Base-by-base conservation (phyloP, 2,329 filamentous ascomycete species). In the Zasmidium angulare region DNA sequence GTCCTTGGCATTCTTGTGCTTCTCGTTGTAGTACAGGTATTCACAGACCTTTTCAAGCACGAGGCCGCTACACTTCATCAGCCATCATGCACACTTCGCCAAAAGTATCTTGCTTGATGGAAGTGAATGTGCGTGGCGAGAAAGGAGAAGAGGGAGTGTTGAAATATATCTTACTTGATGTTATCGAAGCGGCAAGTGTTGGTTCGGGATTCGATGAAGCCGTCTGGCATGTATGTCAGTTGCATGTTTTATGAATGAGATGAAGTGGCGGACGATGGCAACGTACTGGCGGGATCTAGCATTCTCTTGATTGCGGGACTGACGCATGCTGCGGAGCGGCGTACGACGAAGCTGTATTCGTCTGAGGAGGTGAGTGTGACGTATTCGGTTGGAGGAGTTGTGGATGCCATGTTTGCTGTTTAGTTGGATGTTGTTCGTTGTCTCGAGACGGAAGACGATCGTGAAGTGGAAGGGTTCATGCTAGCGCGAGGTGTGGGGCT, bases 11-110 rank as follows among this genome's bases (percentile, higher is more conserved):
- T 91, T 83, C 53, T 83, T 82, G 75, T 90, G 83, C 69, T 87
- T 88, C 75, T 91, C 87, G 79, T 89, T 89, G 78, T 92, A 93
- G 72, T 91, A 89, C 63, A 92, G 87, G 76, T 93, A 93, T 76
- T 93, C 89, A 74, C 87, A 89, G 29, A 93, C 86, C 72, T 91
- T 91, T 73, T 93, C 89, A 2, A 93, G 84, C 4, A 92, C 84
- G 55, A 88, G 79, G 64, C 86, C 88, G 75, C 89, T 92, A 72
- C 43, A 40, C n/a, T n/a, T n/a, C n/a, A n/a, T n/a, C n/a, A n/a
- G n/a, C n/a, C n/a, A n/a, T n/a, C n/a, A n/a, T n/a, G 20, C 36
- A 11, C 19, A 20, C 23, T 14, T 66, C 55, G 58, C 31, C 22
- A 61, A 19, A 20, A 36, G 7, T 14, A 7, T 36, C 29, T 7